These are phyloP conservation scores for Kluyveromyces dobzhanskii DNA, from an alignment of 805 yeast species.

Conservation along the genomic window DNA sequence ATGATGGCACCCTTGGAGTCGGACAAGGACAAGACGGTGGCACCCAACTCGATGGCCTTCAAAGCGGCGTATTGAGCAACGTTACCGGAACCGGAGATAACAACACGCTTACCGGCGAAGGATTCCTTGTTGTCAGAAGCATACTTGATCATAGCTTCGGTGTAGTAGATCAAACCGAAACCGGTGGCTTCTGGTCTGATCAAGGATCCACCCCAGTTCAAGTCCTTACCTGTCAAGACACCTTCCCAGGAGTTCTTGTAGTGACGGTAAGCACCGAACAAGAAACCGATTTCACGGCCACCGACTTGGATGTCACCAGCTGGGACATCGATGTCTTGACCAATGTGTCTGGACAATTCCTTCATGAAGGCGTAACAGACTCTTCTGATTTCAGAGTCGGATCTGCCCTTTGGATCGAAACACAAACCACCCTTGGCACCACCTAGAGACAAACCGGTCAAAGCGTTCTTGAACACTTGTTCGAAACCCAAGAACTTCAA, in stretches of 20 bases:
- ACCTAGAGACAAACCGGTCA: slow-evolving; percentile 96
- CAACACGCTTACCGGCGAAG: slow-evolving; percentile 88
- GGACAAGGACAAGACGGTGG: slow-evolving; percentile 85
- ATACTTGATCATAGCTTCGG: slow-evolving; percentile 93
- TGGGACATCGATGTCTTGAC: slow-evolving; percentile 96
- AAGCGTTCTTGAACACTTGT: slow-evolving; percentile 96
- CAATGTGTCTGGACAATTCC: slow-evolving; percentile 92
- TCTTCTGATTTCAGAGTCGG: slow-evolving; percentile 91
- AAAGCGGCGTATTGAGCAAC: slow-evolving; percentile 99
- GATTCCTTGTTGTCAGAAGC: slow-evolving; percentile 86
- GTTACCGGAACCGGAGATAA: slow-evolving; percentile 97
- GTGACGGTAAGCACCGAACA: slow-evolving; percentile 94
- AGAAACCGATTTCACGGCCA: slow-evolving; percentile 86
- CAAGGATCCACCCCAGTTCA: slow-evolving; percentile 97
- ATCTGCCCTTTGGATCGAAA: slow-evolving; percentile 93
- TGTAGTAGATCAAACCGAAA: slow-evolving; percentile 93
- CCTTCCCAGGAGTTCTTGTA: slow-evolving; percentile 92
- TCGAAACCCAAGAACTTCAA: slow-evolving; percentile 95
- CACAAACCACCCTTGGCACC: slow-evolving; percentile 99
- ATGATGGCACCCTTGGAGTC: slow-evolving; percentile 91
- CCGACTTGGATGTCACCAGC: slow-evolving; percentile 99
- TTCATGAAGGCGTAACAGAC: slow-evolving; percentile 95
- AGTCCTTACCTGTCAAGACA: slow-evolving; percentile 96
- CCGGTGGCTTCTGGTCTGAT: slow-evolving; percentile 99
- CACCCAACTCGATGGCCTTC: slow-evolving; percentile 95